phyloP scores from a whole-genome alignment of 2,329 filamentous ascomycete species.

The Coniella vitis region DNA sequence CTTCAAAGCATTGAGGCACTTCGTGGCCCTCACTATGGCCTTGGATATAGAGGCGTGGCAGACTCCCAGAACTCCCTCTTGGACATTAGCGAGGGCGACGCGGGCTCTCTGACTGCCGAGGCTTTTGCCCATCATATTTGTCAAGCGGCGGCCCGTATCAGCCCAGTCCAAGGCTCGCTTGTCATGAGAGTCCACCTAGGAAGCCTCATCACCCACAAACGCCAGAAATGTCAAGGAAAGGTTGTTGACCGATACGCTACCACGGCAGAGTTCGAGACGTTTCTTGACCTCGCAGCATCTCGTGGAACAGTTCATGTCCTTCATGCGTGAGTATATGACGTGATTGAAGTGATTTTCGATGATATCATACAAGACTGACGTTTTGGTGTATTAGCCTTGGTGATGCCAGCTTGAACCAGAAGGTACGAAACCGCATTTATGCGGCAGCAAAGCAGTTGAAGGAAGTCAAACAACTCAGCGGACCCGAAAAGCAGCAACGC shows the following conservation, averaged over 20 bases:
- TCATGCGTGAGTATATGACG: background rate
- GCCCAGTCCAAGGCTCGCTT: conserved; percentile 5
- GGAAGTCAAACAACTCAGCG: background rate
- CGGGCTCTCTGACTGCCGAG: background rate
- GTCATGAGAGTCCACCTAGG: conserved; percentile 12
- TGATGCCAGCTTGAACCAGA: background rate
- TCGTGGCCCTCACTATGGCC: background rate
- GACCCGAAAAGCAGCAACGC: background rate
- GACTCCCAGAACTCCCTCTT: background rate
- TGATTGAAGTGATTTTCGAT: too few relatives aligned
- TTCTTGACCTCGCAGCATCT: conserved; percentile 2
- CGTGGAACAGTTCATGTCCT: conserved; percentile 2
- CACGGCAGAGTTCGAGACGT: background rate
- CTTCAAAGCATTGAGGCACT: conserved; percentile 1
- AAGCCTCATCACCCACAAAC: background rate
- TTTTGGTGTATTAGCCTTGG: conserved; percentile 1
- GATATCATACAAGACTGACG: background rate
- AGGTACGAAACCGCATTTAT: conserved; percentile 9
- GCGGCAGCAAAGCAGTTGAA: conserved; percentile 2
- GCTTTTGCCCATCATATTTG: background rate
- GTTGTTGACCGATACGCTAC: background rate
- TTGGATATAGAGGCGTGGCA: background rate
- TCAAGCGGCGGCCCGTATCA: conserved; percentile 8
- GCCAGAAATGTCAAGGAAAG: background rate
- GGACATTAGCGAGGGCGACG: background rate